Base-by-base conservation (phyloP, 2,329 filamentous ascomycete species). In the Rhynchosporium graminicola region DNA sequence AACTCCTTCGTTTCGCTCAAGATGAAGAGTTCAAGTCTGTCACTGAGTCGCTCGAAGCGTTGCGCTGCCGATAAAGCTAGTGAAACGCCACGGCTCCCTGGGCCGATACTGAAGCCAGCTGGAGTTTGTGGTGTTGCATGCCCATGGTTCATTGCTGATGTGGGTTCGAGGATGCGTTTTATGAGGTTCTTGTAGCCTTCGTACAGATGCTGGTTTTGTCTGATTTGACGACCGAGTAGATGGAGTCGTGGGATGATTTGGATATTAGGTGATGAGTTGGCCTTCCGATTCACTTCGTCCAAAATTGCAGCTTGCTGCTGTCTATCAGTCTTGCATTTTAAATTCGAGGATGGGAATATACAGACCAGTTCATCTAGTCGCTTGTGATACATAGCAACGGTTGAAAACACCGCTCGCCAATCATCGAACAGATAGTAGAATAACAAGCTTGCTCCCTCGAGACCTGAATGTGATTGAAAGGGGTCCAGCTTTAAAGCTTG, bases 401-500 rank as follows among this genome's bases (percentile, higher is more conserved):
- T 79, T 31, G 80, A 80, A 57, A 83, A 84, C 0, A 83, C 84
- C 3, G 84, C 83, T 42, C 80, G 80, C 77, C 86, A 88, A 70
- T 88, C 86, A 69, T 89, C 86, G 68, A 88, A 88, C 0, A 88
- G 75, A 68, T 87, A 88, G 72, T 87, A 88, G 74, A 88, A 87
- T 2, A 88, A 75, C 26, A 86, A 77, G 26, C 84, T 85, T 0
- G 85, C 81, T 1, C 81, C 80, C 67, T 87, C 85, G 2, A 73
- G 66, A 2, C 75, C 76, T 64, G 38, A 66, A 61, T 65, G 68
- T 65, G 45, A 56, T 48, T 54, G 69, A 43, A 60, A 72, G 75
- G 5, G 69, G 68, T 61, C 77, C 73, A 62, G 29, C 15, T 66
- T 65, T 13, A 73, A 61, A 40, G 63, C 63, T 62, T 70, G 67